Evolutionary conservation across 257 asterid genomes (phyloP), one percentile per base, ranked within the genome.

Genomic region (Fraxinus excelsior): DNA sequence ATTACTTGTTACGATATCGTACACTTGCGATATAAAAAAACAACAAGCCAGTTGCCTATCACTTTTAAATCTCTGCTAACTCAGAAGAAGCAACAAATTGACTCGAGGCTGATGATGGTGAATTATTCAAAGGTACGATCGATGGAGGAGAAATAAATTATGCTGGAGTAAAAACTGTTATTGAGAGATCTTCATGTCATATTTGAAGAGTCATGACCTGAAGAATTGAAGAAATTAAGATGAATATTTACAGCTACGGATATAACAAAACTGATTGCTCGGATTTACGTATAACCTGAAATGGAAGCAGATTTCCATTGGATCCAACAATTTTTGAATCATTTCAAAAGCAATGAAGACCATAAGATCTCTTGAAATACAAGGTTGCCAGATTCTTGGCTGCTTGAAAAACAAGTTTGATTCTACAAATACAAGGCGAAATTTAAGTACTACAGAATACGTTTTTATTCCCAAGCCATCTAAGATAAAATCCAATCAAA

Each of bases 141-240:
- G 98, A 90, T 67, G 97, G 97, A 69, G 93, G 97, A 74, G 96
- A 88, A 78, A 95, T 87, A 90, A 93, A 86, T 77, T 98, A 96
- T 80, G 97, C 90, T 69, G 98, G 99, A 80, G 99, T 98, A 80
- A 89, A 97, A 84, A 96, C 94, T 9, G 94, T 96, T 84, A 96
- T 81, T 32, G 96, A 90, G 88, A 96, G 92, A 86, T 89, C 92
- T 23, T 93, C 92, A 5, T 60, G 98, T 93, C 94, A 89, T 83
- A 78, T 96, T 96, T 81, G 99, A 82, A 96, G 95, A 67, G 97
- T 96, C 80, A 96, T 84, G 77, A 91, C 97, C 99, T 96, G 96
- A 78, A 83, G 84, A 68, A 80, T 78, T 68, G 75, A 82, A 83
- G 72, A 69, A 76, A 26, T 82, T 83, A 74, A 75, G 62, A 79